Percentiles rank a stretch among this genome's conserved stretches.
These are phyloP conservation scores for Escovopsis sp. DNA, from an alignment of 2,329 filamentous ascomycete genomes.

Conservation along the genomic window DNA sequence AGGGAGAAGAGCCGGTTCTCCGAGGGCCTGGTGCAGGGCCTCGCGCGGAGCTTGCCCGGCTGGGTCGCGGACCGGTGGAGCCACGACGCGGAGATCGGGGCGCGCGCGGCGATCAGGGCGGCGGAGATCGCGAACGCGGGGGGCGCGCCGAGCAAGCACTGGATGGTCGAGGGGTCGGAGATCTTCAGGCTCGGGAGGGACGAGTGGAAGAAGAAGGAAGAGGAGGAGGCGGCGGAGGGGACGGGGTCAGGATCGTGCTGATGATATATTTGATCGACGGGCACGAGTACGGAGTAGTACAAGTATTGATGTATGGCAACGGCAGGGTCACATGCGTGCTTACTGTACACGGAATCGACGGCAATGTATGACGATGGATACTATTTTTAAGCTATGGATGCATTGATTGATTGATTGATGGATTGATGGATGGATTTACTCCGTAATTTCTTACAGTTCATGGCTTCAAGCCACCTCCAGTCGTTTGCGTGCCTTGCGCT, in stretches of 20 bases:
- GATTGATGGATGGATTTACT: too few relatives aligned
- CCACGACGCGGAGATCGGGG: slow-evolving; percentile 63
- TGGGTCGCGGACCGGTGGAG: slow-evolving; percentile 50
- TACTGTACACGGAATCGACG: too few relatives aligned
- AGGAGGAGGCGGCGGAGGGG: neutral
- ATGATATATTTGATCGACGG: too few relatives aligned
- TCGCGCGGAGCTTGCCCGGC: slow-evolving; percentile 41
- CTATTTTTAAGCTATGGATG: too few relatives aligned
- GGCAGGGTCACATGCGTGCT: too few relatives aligned
- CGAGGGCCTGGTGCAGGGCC: slow-evolving; percentile 40
- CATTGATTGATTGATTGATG: too few relatives aligned
- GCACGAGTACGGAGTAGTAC: too few relatives aligned
- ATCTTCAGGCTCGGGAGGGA: slow-evolving; percentile 53
- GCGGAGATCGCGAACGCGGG: slow-evolving; percentile 42
- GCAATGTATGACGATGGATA: too few relatives aligned
- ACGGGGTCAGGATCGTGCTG: neutral
- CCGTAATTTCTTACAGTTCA: too few relatives aligned
- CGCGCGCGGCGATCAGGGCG: slow-evolving; percentile 48
- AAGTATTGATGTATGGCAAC: too few relatives aligned
- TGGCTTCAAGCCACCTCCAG: too few relatives aligned
- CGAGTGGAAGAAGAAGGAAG: slow-evolving; percentile 29
- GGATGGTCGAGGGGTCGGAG: slow-evolving; percentile 45
- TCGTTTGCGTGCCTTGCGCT: too few relatives aligned
- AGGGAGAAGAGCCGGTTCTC: slow-evolving; percentile 45
- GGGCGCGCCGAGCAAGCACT: slow-evolving; percentile 44